These are phyloP conservation scores for Coccomyxa sp. DNA, from an alignment of 139 green algal species.

Conservation along the genomic window DNA sequence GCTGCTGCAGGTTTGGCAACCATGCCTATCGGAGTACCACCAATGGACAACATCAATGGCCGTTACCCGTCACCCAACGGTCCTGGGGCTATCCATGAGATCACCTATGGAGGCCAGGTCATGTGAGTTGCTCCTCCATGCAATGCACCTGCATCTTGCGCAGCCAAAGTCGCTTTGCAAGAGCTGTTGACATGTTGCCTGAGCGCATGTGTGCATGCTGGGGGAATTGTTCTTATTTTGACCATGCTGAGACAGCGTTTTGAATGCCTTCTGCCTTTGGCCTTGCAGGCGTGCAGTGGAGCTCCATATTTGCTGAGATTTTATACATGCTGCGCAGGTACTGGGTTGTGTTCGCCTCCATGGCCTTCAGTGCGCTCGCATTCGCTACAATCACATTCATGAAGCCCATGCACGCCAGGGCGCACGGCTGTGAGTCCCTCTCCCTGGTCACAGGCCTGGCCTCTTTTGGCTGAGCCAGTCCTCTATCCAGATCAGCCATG, in stretches of 20 bases:
- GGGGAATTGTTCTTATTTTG: background rate
- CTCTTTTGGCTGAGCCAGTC: background rate
- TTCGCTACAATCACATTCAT: slow-evolving; percentile 5
- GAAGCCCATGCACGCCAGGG: slow-evolving; percentile 5
- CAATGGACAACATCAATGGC: no score
- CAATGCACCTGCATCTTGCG: no score
- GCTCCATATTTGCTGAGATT: background rate
- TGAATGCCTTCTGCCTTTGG: background rate
- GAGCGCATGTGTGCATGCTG: background rate
- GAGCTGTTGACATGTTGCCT: background rate
- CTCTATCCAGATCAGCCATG: background rate
- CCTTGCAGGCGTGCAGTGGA: background rate
- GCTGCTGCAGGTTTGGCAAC: no score
- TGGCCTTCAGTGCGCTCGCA: slow-evolving; percentile 10
- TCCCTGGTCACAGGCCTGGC: background rate
- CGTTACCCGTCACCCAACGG: no score
- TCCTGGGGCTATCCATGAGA: no score
- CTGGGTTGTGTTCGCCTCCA: slow-evolving; percentile 9
- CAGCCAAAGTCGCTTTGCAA: no score
- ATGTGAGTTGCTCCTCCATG: no score
- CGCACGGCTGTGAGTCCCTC: slow-evolving; percentile 13
- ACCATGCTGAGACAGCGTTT: background rate
- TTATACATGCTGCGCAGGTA: background rate
- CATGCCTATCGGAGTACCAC: no score
- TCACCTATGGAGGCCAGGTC: no score